Evolutionary conservation across 768 basidiomycete species (phyloP).

Genomic region (Psilocybe cubensis): DNA sequence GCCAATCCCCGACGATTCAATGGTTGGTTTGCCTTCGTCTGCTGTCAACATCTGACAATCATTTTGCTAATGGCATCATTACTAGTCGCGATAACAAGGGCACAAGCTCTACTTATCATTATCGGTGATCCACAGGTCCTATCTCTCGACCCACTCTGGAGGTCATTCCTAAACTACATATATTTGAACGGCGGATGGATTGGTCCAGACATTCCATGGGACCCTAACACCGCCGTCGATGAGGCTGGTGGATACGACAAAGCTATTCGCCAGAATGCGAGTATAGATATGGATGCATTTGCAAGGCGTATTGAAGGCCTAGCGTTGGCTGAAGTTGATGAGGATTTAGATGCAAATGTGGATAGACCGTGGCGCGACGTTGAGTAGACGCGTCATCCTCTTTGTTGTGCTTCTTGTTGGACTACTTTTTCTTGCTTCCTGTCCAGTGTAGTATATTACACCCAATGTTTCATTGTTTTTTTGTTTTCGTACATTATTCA

Average conservation of each 20-base stretch:
- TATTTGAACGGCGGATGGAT: slow-evolving; percentile 56
- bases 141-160: slow-evolving; percentile 66
- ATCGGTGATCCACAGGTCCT: slow-evolving; percentile 63
- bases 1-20: slow-evolving; percentile 63
- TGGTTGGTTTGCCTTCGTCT: slow-evolving; percentile 39
- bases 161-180: slow-evolving; percentile 63
- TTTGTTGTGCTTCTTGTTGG: not conserved
- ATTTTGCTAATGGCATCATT: not conserved
- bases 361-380: slow-evolving; percentile 47
- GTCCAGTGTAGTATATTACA: too few species aligned
- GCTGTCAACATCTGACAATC: not conserved
- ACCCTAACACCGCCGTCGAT: slow-evolving; percentile 41
- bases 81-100: slow-evolving; percentile 69
- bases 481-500: too few species aligned
- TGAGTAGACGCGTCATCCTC: slow-evolving; percentile 31
- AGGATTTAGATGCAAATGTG: slow-evolving; percentile 36
- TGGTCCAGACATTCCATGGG: slow-evolving; percentile 54
- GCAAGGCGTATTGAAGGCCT: slow-evolving; percentile 36
- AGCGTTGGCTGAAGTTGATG: slow-evolving; percentile 29
- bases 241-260: slow-evolving; percentile 44
- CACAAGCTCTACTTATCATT: slow-evolving; percentile 60
- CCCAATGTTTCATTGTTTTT: too few species aligned
- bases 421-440: not conserved
- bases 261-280: slow-evolving; percentile 31
- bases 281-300: slow-evolving; percentile 48